Percentiles rank a stretch among this genome's conserved stretches.
Conservation (phyloP, 2,329 filamentous ascomycete species). For the Xylaria sp. region DNA sequence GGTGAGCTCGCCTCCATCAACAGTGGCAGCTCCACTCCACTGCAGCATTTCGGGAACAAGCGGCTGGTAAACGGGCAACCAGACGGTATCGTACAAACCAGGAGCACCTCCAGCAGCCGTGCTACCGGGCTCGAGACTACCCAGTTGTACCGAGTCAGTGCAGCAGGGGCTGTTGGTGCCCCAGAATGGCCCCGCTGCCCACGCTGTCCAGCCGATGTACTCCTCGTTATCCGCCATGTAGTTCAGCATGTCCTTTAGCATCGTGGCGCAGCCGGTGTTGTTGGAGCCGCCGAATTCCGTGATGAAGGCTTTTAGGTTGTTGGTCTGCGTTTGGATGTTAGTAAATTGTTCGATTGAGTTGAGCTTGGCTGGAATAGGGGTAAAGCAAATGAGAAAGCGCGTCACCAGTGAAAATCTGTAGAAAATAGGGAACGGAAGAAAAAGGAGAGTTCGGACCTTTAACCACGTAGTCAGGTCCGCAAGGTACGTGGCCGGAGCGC, state of each 20-base stretch:
- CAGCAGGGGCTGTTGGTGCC: slow-evolving; percentile 56
- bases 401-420: background rate
- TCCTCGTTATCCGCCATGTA: slow-evolving; percentile 59
- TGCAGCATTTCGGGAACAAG: slow-evolving; percentile 55
- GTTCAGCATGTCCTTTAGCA: slow-evolving; percentile 56
- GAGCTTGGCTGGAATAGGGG: slow-evolving; percentile 15
- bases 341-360: background rate
- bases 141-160: slow-evolving; percentile 53
- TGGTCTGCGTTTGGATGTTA: slow-evolving; percentile 13
- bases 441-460: slow-evolving; percentile 39
- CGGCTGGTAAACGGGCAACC: slow-evolving; percentile 57
- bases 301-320: slow-evolving; percentile 57
- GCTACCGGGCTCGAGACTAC: slow-evolving; percentile 60
- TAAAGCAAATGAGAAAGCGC: background rate
- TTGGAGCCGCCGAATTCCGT: slow-evolving; percentile 61
- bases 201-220: slow-evolving; percentile 63
- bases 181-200: slow-evolving; percentile 62
- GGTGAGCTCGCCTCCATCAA: slow-evolving; percentile 39
- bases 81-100: slow-evolving; percentile 58
- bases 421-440: too few species aligned
- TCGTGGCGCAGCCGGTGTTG: slow-evolving; percentile 54
- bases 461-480: slow-evolving; percentile 58
- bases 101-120: slow-evolving; percentile 55
- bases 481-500: slow-evolving; percentile 53
- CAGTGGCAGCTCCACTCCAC: slow-evolving; percentile 50